Percentiles rank a stretch among this genome's conserved stretches.
phyloP scores from a whole-genome alignment of 2,329 filamentous ascomycete genomes.

The Fusarium chuoi region DNA sequence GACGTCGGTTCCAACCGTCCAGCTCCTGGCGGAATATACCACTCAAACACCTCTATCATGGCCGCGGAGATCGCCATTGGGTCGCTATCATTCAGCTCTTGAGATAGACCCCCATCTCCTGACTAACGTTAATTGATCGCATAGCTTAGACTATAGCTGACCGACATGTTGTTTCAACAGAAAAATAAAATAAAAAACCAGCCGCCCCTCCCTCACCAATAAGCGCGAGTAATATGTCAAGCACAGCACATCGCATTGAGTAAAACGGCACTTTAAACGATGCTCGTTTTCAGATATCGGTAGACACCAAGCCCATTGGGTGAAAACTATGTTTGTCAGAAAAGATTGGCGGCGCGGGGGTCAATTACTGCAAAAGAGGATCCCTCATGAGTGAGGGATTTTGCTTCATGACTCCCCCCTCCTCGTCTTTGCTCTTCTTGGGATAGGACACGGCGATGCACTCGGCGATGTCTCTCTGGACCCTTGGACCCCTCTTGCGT shows the following conservation, averaged over 20 bases:
- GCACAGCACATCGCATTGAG: constrained; percentile 38
- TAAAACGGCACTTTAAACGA: constrained; percentile 32
- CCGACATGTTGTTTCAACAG: constrained; percentile 35
- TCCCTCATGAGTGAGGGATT: constrained; percentile 39
- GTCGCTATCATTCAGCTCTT: constrained; percentile 6
- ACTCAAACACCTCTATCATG: constrained; percentile 2
- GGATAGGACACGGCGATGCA: constrained; percentile 38
- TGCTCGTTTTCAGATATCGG: constrained; percentile 25
- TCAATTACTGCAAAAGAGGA: constrained; percentile 13
- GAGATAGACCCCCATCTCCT: constrained; percentile 25
- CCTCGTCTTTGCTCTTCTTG: constrained; percentile 34
- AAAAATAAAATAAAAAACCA: constrained; percentile 23
- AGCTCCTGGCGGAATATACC: background rate
- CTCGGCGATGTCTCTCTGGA: constrained; percentile 31
- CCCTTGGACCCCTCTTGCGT: constrained; percentile 35
- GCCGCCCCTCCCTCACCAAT: constrained; percentile 32
- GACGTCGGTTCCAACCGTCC: constrained; percentile 15
- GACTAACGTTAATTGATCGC: constrained; percentile 21
- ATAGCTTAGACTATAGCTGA: constrained; percentile 17
- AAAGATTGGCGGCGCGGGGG: constrained; percentile 28
- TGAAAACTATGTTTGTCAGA: constrained; percentile 25
- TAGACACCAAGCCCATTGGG: constrained; percentile 35
- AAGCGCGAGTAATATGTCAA: constrained; percentile 27
- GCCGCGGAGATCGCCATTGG: constrained; percentile 19
- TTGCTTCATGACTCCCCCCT: constrained; percentile 23